These are phyloP conservation scores for Spiromastix sp. DNA, from an alignment of 2,329 filamentous ascomycete species.

Conservation along the genomic window DNA sequence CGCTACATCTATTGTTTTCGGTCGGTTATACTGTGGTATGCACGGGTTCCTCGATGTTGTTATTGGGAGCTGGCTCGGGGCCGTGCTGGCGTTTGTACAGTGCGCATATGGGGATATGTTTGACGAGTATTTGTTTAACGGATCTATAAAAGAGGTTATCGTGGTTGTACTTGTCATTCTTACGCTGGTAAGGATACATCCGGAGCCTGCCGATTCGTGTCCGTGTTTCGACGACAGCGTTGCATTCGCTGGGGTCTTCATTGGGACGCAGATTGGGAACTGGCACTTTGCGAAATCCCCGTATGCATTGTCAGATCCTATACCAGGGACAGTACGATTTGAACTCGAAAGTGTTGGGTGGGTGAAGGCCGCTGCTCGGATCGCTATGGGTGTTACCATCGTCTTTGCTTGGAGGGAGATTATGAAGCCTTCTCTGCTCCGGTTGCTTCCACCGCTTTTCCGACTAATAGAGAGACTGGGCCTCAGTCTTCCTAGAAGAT, in stretches of 20 bases:
- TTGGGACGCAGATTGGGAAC: slow-evolving; percentile 70
- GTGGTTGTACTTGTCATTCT: slow-evolving; percentile 58
- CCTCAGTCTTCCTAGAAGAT: slow-evolving; percentile 71
- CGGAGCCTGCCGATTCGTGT: slow-evolving; percentile 92
- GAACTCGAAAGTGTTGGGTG: slow-evolving; percentile 57
- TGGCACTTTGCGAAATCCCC: slow-evolving; percentile 66
- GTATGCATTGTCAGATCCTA: slow-evolving; percentile 42
- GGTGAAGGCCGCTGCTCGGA: slow-evolving; percentile 52
- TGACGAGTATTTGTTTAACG: slow-evolving; percentile 60
- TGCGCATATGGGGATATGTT: slow-evolving; percentile 47
- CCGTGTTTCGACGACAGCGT: slow-evolving; percentile 96
- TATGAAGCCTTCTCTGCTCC: slow-evolving; percentile 76
- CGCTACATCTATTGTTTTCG: slow-evolving; percentile 77
- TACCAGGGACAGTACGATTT: slow-evolving; percentile 54
- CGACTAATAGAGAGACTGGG: slow-evolving; percentile 72
- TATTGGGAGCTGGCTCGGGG: slow-evolving; percentile 67
- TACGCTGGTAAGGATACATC: slow-evolving; percentile 75
- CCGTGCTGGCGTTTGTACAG: slow-evolving; percentile 48
- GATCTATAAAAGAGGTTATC: slow-evolving; percentile 53
- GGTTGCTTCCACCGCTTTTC: slow-evolving; percentile 72
- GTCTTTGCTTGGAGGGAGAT: slow-evolving; percentile 85
- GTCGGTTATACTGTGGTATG: slow-evolving; percentile 95
- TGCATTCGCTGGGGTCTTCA: slow-evolving; percentile 79
- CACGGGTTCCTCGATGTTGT: slow-evolving; percentile 91
- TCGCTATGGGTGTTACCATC: slow-evolving; percentile 68